These are phyloP conservation scores for Ascochyta pisi DNA, from an alignment of 2,329 filamentous ascomycete species.

Conservation along the genomic window DNA sequence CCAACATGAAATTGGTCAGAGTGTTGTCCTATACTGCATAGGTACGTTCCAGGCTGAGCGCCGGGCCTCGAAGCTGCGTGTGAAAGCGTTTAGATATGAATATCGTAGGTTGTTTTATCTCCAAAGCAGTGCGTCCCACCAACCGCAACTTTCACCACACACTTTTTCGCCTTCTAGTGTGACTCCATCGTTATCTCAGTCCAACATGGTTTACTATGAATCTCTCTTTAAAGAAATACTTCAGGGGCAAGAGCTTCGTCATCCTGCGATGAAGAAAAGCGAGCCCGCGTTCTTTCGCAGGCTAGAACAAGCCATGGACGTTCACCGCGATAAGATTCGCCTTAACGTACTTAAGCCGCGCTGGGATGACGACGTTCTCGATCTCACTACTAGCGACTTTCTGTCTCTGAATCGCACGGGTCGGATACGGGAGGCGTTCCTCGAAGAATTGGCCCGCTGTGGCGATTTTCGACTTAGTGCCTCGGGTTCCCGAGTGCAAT, in stretches of 20 bases:
- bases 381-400: background rate
- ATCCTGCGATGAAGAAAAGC: background rate
- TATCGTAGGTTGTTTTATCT: too few relatives aligned
- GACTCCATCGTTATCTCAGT: too few relatives aligned
- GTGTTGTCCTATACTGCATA: too few relatives aligned
- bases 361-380: background rate
- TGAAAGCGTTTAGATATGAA: too few relatives aligned
- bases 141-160: too few relatives aligned
- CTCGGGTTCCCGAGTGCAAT: background rate
- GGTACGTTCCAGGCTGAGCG: too few relatives aligned
- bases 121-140: too few relatives aligned
- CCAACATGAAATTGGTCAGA: too few relatives aligned
- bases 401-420: background rate
- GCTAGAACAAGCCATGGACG: background rate
- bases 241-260: background rate
- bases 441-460: background rate
- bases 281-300: background rate
- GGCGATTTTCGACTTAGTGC: background rate
- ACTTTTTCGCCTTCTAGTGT: too few relatives aligned
- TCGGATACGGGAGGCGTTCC: background rate
- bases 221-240: background rate
- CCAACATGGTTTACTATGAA: too few relatives aligned
- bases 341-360: background rate
- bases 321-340: background rate
- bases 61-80: too few relatives aligned